Evolutionary conservation across 495 filamentous ascomycete genomes (phyloP), one percentile per base, ranked within the genome.

Genomic region (Choiromyces venosus): DNA sequence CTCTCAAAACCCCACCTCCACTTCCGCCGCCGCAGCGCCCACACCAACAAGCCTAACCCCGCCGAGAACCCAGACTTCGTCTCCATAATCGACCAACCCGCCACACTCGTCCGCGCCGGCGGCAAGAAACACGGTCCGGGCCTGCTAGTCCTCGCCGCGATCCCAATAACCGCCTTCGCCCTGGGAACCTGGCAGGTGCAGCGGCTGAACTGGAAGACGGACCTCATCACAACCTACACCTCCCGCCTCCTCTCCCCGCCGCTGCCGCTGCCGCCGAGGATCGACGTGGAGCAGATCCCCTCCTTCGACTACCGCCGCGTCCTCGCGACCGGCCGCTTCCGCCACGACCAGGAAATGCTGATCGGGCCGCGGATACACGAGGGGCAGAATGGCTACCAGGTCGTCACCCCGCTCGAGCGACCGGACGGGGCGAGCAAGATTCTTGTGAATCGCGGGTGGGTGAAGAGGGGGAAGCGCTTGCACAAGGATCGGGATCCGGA

Each of bases 181-280:
- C 89, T 99, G 42, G 95, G 95, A 52, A 92, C 91, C 61, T 99
- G 95, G 95, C 95, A 99, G 80, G 90, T 99, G n/a, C 87, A 96
- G 79, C 92, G 95, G 3, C 88, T 99, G 21, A 87, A 88, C 44
- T 94, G 94, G 93, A 99, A 99, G 82, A 93, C 93, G 12, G 91
- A 94, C 52, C 84, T 98, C 21, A 90, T 99, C 71, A 93, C 93
- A 68, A 90, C 88, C 75, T 92, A 89, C 84, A 94, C 97, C 84
- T 93, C 97, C 84, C 91, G 94, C 0, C 87, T 99, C 42, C 86
- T 96, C 37, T 90, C 89, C 35, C 86, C 88, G n/a, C 96, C 95
- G 1, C 87, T 99, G 0, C 95, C 96, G 0, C 84, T 99, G 1
- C 95, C 95, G 0, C 89, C 92, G 0, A 86, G 87, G 73, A 85